Evolutionary conservation across 345 rosid species (phyloP), one percentile per base, ranked within the genome.

Genomic region (Camelina hispida): DNA sequence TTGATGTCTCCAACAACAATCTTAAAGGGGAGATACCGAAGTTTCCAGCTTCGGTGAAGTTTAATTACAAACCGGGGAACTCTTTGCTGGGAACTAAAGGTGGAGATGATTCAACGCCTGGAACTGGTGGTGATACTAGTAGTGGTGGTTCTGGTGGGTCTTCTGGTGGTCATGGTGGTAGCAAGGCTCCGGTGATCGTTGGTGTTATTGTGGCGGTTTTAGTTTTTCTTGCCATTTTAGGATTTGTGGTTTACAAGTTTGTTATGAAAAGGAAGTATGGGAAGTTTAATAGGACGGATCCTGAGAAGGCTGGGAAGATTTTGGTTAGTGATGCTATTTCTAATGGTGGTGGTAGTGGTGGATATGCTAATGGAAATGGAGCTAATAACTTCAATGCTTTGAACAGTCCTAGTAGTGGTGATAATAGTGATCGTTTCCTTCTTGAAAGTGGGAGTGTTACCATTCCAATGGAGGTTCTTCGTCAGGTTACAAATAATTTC

Each of bases 1-100:
- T 94, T 68, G 88, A 91, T 77, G 86, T 94, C 9, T 83, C 97
- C 0, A 91, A 91, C 71, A 93, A 93, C 76, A 88, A 93, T 71
- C 89, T 93, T 61, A 74, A 48, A 1, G 94, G 97, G 5, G 62
- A 35, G 4, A 57, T 87, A 25, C 96, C 93, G 0, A 17, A 47
- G 48, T 88, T 91, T 61, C 64, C 85, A 0, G 5, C 50, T 5
- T 23, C 64, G 0, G 88, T 91, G 50, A 88, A 84, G 81, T 68
- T 89, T 38, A 47, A 4, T 5, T 40, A 71, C 58, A 66, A 78
- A 7, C 80, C 87, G 0, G 97, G 97, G 7, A 91, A 91, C 71
- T 10, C 74, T 67, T 69, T 75, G 25, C 67, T 89, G 3, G 91
- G 88, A 46, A 79, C 79, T 28, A 35, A 67, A 46, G 50, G 78